Percentiles rank a stretch among this genome's conserved stretches.
These are phyloP conservation scores for Plantago rigida DNA, from an alignment of 305 asterid genomes.

Conservation along the genomic window DNA sequence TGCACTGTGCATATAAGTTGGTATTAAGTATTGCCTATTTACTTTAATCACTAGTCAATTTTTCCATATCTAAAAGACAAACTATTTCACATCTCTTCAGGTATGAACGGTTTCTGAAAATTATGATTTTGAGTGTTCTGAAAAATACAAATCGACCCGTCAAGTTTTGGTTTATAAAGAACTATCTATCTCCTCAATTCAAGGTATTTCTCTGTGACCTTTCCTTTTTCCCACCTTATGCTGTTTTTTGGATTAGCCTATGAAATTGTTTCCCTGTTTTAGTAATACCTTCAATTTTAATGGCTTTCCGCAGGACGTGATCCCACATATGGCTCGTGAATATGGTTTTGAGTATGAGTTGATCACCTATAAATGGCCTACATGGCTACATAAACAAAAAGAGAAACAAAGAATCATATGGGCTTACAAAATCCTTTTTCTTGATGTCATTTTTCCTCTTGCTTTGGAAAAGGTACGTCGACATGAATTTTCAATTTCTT, in stretches of 20 bases:
- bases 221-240: constrained; percentile 11
- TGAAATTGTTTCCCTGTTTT: constrained; percentile 9
- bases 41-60: constrained; percentile 18
- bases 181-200: constrained; percentile 95
- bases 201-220: constrained; percentile 43
- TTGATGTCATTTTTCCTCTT: constrained; percentile 97
- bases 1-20: constrained; percentile 7
- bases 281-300: background rate
- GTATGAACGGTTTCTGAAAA: constrained; percentile 89
- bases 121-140: constrained; percentile 90
- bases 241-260: background rate
- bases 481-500: constrained; percentile 7
- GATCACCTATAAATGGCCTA: constrained; percentile 97
- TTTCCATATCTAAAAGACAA: constrained; percentile 12
- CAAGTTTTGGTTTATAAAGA: constrained; percentile 98
- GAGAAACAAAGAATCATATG: constrained; percentile 96
- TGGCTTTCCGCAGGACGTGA: constrained; percentile 57
- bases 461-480: constrained; percentile 75
- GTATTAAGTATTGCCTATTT: constrained; percentile 2
- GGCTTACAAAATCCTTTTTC: constrained; percentile 93
- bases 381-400: constrained; percentile 94
- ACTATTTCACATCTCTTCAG: constrained; percentile 43
- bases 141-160: constrained; percentile 82
- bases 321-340: constrained; percentile 88
- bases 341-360: constrained; percentile 90